A percentile compares a stretch with the other conserved stretches of the same genome.
phyloP scores from a whole-genome alignment of 345 rosid species.

The Arabidopsis suecica region DNA sequence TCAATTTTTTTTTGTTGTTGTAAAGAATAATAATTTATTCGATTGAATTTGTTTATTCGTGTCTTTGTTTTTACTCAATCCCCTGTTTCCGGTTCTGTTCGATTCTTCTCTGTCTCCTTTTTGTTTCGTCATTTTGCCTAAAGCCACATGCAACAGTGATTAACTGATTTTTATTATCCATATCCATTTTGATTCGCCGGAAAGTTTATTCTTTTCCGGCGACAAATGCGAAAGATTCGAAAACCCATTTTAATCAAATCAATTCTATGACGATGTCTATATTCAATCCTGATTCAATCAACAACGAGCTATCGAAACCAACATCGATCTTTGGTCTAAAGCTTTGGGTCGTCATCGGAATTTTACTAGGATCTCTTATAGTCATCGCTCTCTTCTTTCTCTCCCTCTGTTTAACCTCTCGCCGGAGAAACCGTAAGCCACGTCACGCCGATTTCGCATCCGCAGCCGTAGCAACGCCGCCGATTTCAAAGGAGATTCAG shows the following conservation, averaged over 20 bases:
- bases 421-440: conserved; percentile 58
- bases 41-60: conserved; percentile 30
- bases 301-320: conserved; percentile 79
- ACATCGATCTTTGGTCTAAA: conserved; percentile 91
- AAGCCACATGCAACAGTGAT: conserved; percentile 43
- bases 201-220: conserved; percentile 27
- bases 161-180: conserved; percentile 33
- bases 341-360: conserved; percentile 90
- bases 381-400: conserved; percentile 83
- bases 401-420: conserved; percentile 86
- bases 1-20: background rate
- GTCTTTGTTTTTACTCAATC: conserved; percentile 29
- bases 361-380: conserved; percentile 79
- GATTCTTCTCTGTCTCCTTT: conserved; percentile 32
- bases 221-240: conserved; percentile 32
- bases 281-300: conserved; percentile 70
- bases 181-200: conserved; percentile 41
- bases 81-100: conserved; percentile 23
- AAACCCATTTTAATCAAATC: background rate
- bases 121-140: conserved; percentile 9
- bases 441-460: conserved; percentile 36
- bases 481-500: conserved; percentile 83
- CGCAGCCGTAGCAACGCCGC: conserved; percentile 55
- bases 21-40: background rate
- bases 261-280: conserved; percentile 50